Evolutionary conservation across 768 basidiomycete species (phyloP).

Genomic region (Suillus occidentalis): DNA sequence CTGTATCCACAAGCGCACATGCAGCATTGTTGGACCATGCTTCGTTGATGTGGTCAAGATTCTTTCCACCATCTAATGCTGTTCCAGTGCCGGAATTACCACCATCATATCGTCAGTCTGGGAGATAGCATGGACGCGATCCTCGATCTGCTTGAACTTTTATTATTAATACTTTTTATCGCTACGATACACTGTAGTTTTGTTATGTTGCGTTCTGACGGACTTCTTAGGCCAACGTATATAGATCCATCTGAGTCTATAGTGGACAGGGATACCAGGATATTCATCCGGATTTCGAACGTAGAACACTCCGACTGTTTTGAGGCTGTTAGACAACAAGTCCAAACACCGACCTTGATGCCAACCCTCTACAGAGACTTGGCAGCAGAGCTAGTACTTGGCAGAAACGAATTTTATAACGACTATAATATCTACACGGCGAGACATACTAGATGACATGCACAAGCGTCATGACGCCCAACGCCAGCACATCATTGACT

Average conservation of each 20-base stretch:
- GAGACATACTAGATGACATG: slow-evolving; percentile 45
- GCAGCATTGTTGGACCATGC: slow-evolving; percentile 32
- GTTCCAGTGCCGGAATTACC: slow-evolving; percentile 10
- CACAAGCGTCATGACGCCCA: slow-evolving; percentile 63
- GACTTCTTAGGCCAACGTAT: not conserved
- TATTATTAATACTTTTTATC: not conserved
- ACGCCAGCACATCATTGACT: slow-evolving; percentile 68
- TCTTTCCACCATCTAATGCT: slow-evolving; percentile 12
- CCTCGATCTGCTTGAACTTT: not conserved
- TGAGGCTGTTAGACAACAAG: slow-evolving; percentile 21
- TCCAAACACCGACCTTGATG: slow-evolving; percentile 25
- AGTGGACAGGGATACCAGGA: not conserved
- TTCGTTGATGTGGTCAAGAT: slow-evolving; percentile 21
- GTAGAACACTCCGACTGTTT: not conserved
- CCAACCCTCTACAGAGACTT: slow-evolving; percentile 2
- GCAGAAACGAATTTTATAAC: not conserved
- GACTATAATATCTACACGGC: not conserved
- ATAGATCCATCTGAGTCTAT: not conserved
- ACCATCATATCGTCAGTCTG: slow-evolving; percentile 11
- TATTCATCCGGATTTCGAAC: not conserved
- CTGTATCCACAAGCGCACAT: slow-evolving; percentile 28
- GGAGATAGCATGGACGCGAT: slow-evolving; percentile 13
- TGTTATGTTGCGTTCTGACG: not conserved
- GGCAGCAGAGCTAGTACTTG: not conserved
- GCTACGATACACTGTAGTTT: slow-evolving; percentile 4